phyloP scores from a whole-genome alignment of 1,139 yeast genomes.

The Kodamaea arcana region DNA sequence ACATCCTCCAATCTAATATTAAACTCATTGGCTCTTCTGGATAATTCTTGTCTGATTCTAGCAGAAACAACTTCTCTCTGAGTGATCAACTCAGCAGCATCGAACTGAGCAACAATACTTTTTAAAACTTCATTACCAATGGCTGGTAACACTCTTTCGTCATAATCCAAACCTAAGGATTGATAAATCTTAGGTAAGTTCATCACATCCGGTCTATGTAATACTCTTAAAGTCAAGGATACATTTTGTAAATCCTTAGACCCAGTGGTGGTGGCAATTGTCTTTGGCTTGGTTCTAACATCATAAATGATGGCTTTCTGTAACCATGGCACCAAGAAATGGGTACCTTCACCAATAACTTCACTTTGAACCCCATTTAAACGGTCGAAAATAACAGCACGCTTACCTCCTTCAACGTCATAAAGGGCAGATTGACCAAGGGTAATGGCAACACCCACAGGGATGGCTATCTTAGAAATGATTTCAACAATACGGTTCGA shows the following conservation, averaged over 20 bases:
- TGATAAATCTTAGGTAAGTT: conserved; percentile 81
- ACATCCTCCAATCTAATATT: conserved; percentile 93
- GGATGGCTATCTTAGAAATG: conserved; percentile 55
- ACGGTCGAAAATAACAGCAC: conserved; percentile 95
- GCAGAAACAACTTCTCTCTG: conserved; percentile 95
- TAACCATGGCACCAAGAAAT: conserved; percentile 92
- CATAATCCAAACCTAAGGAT: conserved; percentile 91
- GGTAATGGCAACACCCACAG: conserved; percentile 63
- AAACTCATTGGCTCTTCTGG: conserved; percentile 82
- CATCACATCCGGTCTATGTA: conserved; percentile 89
- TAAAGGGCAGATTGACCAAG: conserved; percentile 73
- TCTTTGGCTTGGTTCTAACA: conserved; percentile 87
- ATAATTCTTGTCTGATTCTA: conserved; percentile 82
- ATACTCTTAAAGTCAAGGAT: conserved; percentile 83
- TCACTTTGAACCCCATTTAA: conserved; percentile 79
- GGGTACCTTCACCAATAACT: conserved; percentile 96
- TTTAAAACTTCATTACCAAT: conserved; percentile 95
- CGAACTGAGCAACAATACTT: conserved; percentile 96
- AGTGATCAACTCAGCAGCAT: conserved; percentile 94
- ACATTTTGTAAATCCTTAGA: conserved; percentile 97
- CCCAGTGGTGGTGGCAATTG: conserved; percentile 92
- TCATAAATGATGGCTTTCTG: conserved; percentile 88
- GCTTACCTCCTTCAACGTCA: conserved; percentile 92
- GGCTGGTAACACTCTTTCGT: conserved; percentile 93
- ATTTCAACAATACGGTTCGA: conserved; percentile 38